phyloP scores from a whole-genome alignment of 805 yeast genomes.

The Saccharomycopsis javanensis region DNA sequence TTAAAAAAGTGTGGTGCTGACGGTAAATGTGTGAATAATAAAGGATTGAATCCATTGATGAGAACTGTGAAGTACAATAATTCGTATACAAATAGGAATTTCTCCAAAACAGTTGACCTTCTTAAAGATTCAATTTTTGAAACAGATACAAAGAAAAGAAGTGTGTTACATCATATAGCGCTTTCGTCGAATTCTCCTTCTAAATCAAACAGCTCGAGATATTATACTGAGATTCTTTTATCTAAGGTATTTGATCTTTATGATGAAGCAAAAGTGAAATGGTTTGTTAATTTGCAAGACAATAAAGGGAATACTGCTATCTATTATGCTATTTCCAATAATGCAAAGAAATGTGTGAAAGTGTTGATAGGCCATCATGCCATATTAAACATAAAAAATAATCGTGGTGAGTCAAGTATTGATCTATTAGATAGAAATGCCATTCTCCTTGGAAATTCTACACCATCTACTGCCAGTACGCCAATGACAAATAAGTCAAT shows the following conservation, averaged over 20 bases:
- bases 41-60: slow-evolving; percentile 82
- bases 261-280: slow-evolving; percentile 38
- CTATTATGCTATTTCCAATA: slow-evolving; percentile 59
- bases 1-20: slow-evolving; percentile 62
- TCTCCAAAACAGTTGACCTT: slow-evolving; percentile 67
- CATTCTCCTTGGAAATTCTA: slow-evolving; percentile 3
- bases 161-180: slow-evolving; percentile 81
- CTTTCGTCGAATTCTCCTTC: slow-evolving; percentile 54
- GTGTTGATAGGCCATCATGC: slow-evolving; percentile 43
- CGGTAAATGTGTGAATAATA: slow-evolving; percentile 45
- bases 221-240: slow-evolving; percentile 68
- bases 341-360: slow-evolving; percentile 42
- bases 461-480: slow-evolving; percentile 11
- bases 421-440: slow-evolving; percentile 19
- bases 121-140: slow-evolving; percentile 70
- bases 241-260: slow-evolving; percentile 61
- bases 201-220: slow-evolving; percentile 69
- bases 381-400: slow-evolving; percentile 32
- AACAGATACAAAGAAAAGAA: slow-evolving; percentile 62
- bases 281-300: slow-evolving; percentile 54
- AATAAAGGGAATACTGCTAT: slow-evolving; percentile 71
- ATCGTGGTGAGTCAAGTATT: slow-evolving; percentile 23
- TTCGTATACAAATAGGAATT: slow-evolving; percentile 70
- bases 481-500: slow-evolving; percentile 17
- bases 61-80: slow-evolving; percentile 81